phyloP scores from a whole-genome alignment of 148 eudicot species.

The Rhododendron vialii region DNA sequence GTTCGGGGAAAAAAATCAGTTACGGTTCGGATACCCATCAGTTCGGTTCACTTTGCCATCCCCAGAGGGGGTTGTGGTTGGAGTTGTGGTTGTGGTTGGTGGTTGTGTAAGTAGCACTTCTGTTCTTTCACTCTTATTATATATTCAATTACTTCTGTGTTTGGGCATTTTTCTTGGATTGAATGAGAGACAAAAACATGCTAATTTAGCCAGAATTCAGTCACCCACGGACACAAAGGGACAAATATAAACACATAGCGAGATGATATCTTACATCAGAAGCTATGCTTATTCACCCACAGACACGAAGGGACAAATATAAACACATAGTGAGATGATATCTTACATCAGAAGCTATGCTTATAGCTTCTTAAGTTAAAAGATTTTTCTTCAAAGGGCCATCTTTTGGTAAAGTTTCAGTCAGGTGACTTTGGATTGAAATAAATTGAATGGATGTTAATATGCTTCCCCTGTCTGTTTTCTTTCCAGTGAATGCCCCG shows the following conservation, averaged over 20 bases:
- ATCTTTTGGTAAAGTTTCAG: not conserved
- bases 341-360: not conserved
- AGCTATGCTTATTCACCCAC: not conserved
- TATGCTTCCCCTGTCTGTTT: not conserved
- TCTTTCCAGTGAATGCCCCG: conserved; percentile 77
- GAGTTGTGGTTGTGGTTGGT: too few species aligned
- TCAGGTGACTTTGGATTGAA: not conserved
- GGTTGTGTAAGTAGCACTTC: too few species aligned
- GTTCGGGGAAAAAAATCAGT: too few species aligned
- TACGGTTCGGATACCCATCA: too few species aligned
- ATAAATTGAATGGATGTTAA: not conserved
- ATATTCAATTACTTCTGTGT: not conserved
- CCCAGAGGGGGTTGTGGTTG: too few species aligned
- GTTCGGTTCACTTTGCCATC: too few species aligned
- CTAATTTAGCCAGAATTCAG: not conserved
- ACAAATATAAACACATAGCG: not conserved
- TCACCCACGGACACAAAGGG: not conserved
- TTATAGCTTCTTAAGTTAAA: not conserved
- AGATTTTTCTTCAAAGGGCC: not conserved
- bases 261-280: not conserved
- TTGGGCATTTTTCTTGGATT: not conserved
- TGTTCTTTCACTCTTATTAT: not conserved
- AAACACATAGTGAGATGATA: not conserved
- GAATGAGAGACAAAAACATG: not conserved
- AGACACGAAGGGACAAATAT: not conserved